Evolutionary conservation across 73 alveolate genomes (phyloP), one percentile per base, ranked within the genome.

Genomic region (Symbiodinium pilosum): DNA sequence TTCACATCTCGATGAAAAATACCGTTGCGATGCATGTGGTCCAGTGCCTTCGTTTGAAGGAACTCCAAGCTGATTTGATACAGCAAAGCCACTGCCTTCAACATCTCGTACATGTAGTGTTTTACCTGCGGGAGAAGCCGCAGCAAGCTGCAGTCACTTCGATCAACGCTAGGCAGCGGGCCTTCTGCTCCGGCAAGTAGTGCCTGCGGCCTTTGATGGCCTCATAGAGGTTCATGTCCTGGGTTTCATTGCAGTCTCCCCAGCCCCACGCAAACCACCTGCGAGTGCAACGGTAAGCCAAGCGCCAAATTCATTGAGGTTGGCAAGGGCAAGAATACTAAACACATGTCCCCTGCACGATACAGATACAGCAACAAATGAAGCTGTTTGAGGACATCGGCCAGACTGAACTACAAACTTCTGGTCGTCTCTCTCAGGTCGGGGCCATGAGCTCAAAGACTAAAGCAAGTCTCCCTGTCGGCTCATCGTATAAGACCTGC

Each of bases 381-480:
- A 47, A 47, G 59, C 59, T 47, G 59, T 47, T 26, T 64, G 39
- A 21, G 41, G 28, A n/a, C n/a, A n/a, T n/a, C n/a, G n/a, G n/a
- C n/a, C n/a, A n/a, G n/a, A n/a, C n/a, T n/a, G n/a, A n/a, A n/a
- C n/a, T n/a, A n/a, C n/a, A n/a, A n/a, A n/a, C n/a, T n/a, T n/a
- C n/a, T n/a, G n/a, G n/a, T n/a, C n/a, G n/a, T n/a, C n/a, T n/a
- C n/a, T n/a, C 77, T 64, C 77, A 6, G 77, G 77, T 26, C 77
- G 14, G 3, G 28, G 87, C 97, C 99, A 99, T 99, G 97, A 99
- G 99, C 99, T 99, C 99, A 93, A 99, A 99, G 26, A 99, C 99
- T 42, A 99, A 99, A 18, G 99, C 99, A 20, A 99, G 99, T 83
- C 99, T 99, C 30, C 99, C 99, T 11, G 99, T 99, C 40, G 99